Evolutionary conservation across 2,329 filamentous ascomycete species (phyloP), one percentile per base, ranked within the genome.

Genomic region (Microcera coccophila): DNA sequence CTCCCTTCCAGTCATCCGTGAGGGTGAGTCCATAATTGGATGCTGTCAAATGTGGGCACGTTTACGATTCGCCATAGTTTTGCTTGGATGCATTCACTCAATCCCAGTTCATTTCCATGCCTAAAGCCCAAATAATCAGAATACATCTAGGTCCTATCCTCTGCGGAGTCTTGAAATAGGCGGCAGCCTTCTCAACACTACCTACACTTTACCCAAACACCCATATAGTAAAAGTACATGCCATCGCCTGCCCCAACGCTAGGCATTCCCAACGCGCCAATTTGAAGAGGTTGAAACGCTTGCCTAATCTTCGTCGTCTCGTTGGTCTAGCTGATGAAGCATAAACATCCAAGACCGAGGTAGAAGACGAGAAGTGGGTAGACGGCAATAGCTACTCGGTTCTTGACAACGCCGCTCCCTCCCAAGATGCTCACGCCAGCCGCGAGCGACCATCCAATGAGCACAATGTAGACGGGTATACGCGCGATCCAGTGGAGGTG

Each of bases 311-410:
- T n/a, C n/a, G n/a, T n/a, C n/a, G 17, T 36, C 26, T 24, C 21
- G 34, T 26, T 16, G 17, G 9, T 35, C 55, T 80, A 95, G 71
- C 90, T 96, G 65, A 98, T 95, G 67, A 97, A 96, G 75, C 93
- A 98, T 47, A 98, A 78, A 65, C 90, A 96, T 40, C 90, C 91
- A 55, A 98, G 74, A 24, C 87, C 87, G 44, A 96, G 73, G 67
- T 98, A 98, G 69, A 97, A 98, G 37, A 97, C 85, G 62, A 96
- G 86, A 40, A 98, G 73, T 43, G 93, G 93, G 63, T 94, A 98
- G 17, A 98, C 90, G 15, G 93, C 93, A 61, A 98, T 83, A 18
- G 84, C 88, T 36, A 97, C 90, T 38, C 93, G 78, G 69, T 97
- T 96, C 72, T 90, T 90, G 50, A 98, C 84, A 34, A 98, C 91